A percentile compares a stretch with the other conserved stretches of the same genome.
phyloP scores from a whole-genome alignment of 2,329 filamentous ascomycete species.

The Aureobasidium zeae region DNA sequence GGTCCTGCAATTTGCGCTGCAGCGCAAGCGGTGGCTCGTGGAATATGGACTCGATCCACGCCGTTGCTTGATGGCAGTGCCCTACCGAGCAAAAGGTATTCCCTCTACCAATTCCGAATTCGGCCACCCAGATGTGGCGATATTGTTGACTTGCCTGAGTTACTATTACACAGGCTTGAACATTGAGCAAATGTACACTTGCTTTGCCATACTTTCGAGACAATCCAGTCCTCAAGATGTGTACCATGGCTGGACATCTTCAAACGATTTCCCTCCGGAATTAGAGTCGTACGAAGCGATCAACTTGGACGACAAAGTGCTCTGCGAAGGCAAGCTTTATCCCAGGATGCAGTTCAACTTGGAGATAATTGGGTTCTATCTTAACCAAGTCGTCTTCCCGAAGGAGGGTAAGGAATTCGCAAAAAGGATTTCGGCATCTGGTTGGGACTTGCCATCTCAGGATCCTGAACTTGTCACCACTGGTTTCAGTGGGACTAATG shows the following conservation, averaged over 20 bases:
- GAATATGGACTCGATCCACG: slow-evolving; percentile 42
- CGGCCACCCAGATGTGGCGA: slow-evolving; percentile 58
- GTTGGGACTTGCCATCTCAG: slow-evolving; percentile 58
- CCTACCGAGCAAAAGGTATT: slow-evolving; percentile 56
- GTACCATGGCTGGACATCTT: slow-evolving; percentile 23
- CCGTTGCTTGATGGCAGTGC: slow-evolving; percentile 55
- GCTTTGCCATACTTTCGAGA: slow-evolving; percentile 20
- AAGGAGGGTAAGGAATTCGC: slow-evolving; percentile 55
- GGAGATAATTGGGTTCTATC: slow-evolving; percentile 52
- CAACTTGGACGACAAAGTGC: slow-evolving; percentile 22
- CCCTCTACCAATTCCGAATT: slow-evolving; percentile 56
- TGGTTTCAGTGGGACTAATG: slow-evolving; percentile 65
- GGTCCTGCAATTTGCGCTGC: slow-evolving; percentile 50
- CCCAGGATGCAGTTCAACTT: slow-evolving; percentile 44
- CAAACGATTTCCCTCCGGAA: slow-evolving; percentile 13
- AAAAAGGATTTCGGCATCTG: slow-evolving; percentile 54
- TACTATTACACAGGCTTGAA: slow-evolving; percentile 57
- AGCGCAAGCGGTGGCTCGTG: slow-evolving; percentile 58
- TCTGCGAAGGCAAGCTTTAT: slow-evolving; percentile 21
- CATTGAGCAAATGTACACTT: slow-evolving; percentile 35
- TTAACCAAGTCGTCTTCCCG: slow-evolving; percentile 59
- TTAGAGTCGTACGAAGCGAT: slow-evolving; percentile 22
- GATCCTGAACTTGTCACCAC: slow-evolving; percentile 41
- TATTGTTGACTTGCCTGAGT: slow-evolving; percentile 54
- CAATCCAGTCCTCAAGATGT: slow-evolving; percentile 22